These are phyloP conservation scores for Neurospora intermedia DNA, from an alignment of 495 filamentous ascomycete species.

Conservation along the genomic window DNA sequence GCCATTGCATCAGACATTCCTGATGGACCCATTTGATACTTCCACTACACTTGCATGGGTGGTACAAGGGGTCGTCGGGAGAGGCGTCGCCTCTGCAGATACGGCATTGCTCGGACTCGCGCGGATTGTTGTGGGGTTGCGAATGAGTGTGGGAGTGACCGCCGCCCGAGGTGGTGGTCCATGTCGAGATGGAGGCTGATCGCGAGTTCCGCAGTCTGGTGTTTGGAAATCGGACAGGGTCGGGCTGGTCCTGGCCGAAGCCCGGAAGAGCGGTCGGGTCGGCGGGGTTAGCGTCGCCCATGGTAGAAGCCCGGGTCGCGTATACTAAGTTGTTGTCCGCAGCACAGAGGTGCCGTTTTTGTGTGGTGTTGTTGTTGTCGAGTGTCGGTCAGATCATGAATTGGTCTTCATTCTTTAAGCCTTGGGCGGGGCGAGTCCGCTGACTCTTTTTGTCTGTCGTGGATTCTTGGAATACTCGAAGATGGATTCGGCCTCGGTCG, in stretches of 20 bases:
- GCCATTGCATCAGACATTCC: slow-evolving; percentile 94
- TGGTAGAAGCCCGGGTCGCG: not conserved
- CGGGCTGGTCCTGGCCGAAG: slow-evolving; percentile 2
- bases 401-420: not conserved
- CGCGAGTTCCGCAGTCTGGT: slow-evolving; percentile 11
- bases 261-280: slow-evolving; percentile 4
- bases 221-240: slow-evolving; percentile 17
- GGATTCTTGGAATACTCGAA: not conserved
- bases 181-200: not conserved
- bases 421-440: not conserved
- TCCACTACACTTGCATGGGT: slow-evolving; percentile 96
- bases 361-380: not conserved
- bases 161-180: not conserved
- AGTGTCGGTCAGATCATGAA: not conserved
- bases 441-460: not conserved
- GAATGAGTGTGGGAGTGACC: slow-evolving; percentile 6
- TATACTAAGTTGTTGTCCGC: not conserved
- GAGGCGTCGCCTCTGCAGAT: slow-evolving; percentile 90
- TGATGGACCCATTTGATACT: slow-evolving; percentile 99
- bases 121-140: slow-evolving; percentile 9
- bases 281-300: slow-evolving; percentile 5
- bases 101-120: slow-evolving; percentile 72
- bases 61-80: slow-evolving; percentile 80
- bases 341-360: not conserved
- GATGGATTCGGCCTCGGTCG: not conserved